Conservation (phyloP, 306 rosid species). For the Begonia loranthoides region DNA sequence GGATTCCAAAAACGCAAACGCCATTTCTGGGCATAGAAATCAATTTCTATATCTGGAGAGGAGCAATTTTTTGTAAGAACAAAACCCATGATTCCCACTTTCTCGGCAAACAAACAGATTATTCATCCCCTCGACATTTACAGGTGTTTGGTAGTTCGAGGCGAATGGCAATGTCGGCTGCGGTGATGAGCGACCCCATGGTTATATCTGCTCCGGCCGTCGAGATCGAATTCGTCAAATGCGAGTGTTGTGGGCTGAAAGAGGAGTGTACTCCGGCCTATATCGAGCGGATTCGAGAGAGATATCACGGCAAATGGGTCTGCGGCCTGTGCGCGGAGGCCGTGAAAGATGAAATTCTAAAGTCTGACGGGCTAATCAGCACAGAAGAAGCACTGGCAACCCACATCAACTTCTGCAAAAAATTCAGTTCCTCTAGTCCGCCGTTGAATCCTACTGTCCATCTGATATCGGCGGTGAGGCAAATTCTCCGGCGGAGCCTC, state of each 20-base stretch:
- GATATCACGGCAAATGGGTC: constrained; percentile 68
- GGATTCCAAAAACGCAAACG: not conserved
- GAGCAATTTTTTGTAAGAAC: too few species aligned
- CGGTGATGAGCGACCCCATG: constrained; percentile 51
- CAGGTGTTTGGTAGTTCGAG: constrained; percentile 17
- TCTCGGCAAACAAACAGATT: not conserved
- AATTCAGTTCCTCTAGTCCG: constrained; percentile 53
- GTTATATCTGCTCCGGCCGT: constrained; percentile 36
- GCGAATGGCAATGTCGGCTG: constrained; percentile 54
- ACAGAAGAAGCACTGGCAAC: constrained; percentile 71
- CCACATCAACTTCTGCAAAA: constrained; percentile 69
- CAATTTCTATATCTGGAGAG: not conserved
- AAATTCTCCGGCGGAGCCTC: constrained; percentile 65
- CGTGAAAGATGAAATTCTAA: constrained; percentile 63
- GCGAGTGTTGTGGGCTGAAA: constrained; percentile 84
- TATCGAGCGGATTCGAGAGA: constrained; percentile 55
- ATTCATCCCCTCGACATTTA: not conserved
- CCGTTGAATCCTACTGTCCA: constrained; percentile 59
- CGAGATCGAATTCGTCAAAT: constrained; percentile 63
- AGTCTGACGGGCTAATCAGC: constrained; percentile 57
- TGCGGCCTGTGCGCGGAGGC: constrained; percentile 93
- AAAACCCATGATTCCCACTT: not conserved
- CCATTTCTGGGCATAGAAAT: not conserved
- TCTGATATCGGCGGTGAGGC: constrained; percentile 80
- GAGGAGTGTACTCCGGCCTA: constrained; percentile 91